phyloP scores from a whole-genome alignment of 148 eudicot species.

The Euryodendron excelsum region DNA sequence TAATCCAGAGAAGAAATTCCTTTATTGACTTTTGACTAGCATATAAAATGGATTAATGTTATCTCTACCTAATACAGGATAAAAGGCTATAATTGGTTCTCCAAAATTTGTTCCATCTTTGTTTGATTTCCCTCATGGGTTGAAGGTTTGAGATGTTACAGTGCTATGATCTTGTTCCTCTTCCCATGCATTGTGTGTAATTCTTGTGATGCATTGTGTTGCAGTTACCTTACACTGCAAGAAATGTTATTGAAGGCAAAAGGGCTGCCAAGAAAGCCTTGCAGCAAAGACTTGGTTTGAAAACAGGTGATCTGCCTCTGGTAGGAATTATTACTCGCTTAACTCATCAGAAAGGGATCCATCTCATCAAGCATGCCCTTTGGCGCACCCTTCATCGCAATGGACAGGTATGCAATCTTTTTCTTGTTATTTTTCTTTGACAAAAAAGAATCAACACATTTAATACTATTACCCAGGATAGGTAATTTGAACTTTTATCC shows the following conservation, averaged over 20 bases:
- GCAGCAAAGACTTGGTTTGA: slow-evolving; percentile 77
- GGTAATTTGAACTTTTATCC: not conserved
- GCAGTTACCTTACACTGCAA: slow-evolving; percentile 79
- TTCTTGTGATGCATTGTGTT: slow-evolving; percentile 15
- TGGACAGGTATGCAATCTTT: slow-evolving; percentile 61
- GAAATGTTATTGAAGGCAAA: slow-evolving; percentile 88
- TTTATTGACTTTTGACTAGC: not conserved
- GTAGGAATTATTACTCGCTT: slow-evolving; percentile 89
- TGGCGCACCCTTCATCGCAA: slow-evolving; percentile 86
- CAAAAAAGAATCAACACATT: not conserved
- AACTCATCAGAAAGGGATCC: slow-evolving; percentile 98
- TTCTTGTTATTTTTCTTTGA: not conserved
- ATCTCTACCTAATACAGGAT: not conserved
- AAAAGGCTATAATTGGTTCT: not conserved
- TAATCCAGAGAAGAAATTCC: not conserved
- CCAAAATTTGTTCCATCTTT: no score
- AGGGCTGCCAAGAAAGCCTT: slow-evolving; percentile 86
- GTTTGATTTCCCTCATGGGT: no score
- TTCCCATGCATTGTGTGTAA: no score
- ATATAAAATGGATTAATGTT: not conserved
- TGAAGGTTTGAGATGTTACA: no score
- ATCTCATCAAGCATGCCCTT: slow-evolving; percentile 95
- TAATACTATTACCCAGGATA: not conserved
- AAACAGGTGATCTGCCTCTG: slow-evolving; percentile 68
- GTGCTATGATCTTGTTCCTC: no score